Conservation (phyloP, 108 stramenopile species). For the Pseudonitzschia pungens region DNA sequence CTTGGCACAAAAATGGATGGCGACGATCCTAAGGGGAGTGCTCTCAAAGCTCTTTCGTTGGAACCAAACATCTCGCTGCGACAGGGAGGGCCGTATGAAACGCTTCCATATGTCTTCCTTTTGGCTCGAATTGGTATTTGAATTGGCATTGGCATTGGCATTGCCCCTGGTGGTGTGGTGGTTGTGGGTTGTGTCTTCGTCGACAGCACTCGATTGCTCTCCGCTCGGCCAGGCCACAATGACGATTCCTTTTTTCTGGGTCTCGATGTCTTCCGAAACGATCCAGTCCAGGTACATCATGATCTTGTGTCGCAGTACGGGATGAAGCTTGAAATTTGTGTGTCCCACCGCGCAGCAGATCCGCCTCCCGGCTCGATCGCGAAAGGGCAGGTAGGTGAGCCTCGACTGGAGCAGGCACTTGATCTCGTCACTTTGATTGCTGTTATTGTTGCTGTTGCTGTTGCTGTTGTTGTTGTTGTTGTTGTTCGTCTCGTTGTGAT, state of each 20-base stretch:
- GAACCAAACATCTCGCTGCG: not conserved
- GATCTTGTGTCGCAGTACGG: not conserved
- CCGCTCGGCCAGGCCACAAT: conserved; percentile 9
- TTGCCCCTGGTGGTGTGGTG: not conserved
- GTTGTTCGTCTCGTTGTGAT: not conserved
- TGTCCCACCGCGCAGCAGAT: conserved; percentile 4
- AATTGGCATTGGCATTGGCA: not conserved
- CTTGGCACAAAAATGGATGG: not conserved
- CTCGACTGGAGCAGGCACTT: not conserved
- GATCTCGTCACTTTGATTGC: not conserved
- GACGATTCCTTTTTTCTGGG: conserved; percentile 5
- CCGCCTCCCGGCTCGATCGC: not conserved
- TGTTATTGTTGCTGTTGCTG: not conserved
- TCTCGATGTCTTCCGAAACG: conserved; percentile 17
- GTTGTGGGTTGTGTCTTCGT: not conserved
- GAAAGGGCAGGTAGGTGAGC: not conserved
- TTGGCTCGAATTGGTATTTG: not conserved
- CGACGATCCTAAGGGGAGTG: not conserved
- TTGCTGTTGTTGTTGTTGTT: not conserved
- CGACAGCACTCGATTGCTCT: not conserved
- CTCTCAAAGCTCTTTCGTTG: not conserved
- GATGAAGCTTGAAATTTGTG: not conserved
- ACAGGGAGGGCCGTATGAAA: not conserved
- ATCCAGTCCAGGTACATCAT: conserved; percentile 14
- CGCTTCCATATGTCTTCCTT: not conserved